These are phyloP conservation scores for Cicer pinnatifidum DNA, from an alignment of 306 rosid genomes.

Conservation along the genomic window DNA sequence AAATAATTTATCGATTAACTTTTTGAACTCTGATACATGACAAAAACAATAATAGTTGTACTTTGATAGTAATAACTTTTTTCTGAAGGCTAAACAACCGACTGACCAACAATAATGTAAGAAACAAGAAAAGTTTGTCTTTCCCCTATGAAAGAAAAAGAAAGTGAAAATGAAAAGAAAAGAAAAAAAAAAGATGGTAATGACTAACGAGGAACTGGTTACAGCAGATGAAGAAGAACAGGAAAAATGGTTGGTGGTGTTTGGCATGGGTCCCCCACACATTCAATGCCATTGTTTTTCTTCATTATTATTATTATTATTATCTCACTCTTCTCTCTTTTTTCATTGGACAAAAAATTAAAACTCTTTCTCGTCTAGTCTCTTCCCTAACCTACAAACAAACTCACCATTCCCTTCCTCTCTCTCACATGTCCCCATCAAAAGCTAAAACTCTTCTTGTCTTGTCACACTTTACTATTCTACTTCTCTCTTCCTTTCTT, in stretches of 20 bases:
- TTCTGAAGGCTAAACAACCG: too few relatives aligned
- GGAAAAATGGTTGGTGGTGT: constrained; percentile 14
- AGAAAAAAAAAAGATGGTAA: not conserved
- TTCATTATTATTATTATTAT: not conserved
- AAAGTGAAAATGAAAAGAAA: not conserved
- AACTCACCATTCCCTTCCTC: not conserved
- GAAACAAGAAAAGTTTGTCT: not conserved
- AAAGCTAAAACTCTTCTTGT: not conserved
- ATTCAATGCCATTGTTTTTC: constrained; percentile 19
- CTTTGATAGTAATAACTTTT: too few relatives aligned
- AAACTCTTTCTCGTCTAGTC: not conserved
- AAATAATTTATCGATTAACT: too few relatives aligned
- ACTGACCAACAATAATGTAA: not conserved
- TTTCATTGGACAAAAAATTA: not conserved
- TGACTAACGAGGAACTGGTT: not conserved
- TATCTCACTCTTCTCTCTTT: not conserved
- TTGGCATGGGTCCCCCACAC: constrained; percentile 9
- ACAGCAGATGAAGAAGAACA: constrained; percentile 18
- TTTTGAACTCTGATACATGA: too few relatives aligned
- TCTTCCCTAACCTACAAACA: not conserved
- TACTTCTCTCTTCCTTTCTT: not conserved
- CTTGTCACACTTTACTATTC: not conserved
- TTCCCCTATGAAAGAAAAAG: not conserved
- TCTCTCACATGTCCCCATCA: not conserved
- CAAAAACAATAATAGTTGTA: too few relatives aligned